Conservation (phyloP, 139 green algal species). For the Astrephomene gubernaculifera region DNA sequence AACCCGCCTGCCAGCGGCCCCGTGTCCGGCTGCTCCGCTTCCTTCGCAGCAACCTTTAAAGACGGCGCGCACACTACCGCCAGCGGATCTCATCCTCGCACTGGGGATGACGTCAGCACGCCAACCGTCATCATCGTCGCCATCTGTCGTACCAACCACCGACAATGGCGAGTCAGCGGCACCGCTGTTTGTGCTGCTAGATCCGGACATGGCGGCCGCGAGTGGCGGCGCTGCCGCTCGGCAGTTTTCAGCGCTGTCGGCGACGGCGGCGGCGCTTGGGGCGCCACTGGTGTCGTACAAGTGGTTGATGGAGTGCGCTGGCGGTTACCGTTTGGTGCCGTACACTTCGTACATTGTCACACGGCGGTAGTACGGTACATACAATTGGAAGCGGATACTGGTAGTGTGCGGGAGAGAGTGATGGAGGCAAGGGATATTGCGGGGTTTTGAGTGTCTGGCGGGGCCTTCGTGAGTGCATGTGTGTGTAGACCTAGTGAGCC, state of each 20-base stretch:
- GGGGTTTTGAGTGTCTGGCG: not conserved
- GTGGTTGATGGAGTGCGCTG: constrained; percentile 41
- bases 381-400: not conserved
- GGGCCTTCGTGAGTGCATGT: not conserved
- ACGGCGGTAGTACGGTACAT: not conserved
- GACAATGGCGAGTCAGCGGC: not conserved
- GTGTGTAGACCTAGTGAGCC: not conserved
- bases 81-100: too few relatives aligned
- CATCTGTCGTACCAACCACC: too few relatives aligned
- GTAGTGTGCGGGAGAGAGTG: not conserved
- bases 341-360: constrained; percentile 1
- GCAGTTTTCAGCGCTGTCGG: constrained; percentile 20
- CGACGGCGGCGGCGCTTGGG: not conserved
- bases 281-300: constrained; percentile 39
- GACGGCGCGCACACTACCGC: not conserved
- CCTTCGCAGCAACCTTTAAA: too few relatives aligned
- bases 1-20: not conserved
- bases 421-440: not conserved
- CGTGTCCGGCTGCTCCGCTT: too few relatives aligned
- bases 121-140: too few relatives aligned
- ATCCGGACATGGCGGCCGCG: not conserved
- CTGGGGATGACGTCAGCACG: not conserved
- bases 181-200: constrained; percentile 24
- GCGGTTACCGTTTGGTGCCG: not conserved
- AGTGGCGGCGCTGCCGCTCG: not conserved